These are phyloP conservation scores for Tulasnella sp. DNA, from an alignment of 768 basidiomycete species.

Conservation along the genomic window DNA sequence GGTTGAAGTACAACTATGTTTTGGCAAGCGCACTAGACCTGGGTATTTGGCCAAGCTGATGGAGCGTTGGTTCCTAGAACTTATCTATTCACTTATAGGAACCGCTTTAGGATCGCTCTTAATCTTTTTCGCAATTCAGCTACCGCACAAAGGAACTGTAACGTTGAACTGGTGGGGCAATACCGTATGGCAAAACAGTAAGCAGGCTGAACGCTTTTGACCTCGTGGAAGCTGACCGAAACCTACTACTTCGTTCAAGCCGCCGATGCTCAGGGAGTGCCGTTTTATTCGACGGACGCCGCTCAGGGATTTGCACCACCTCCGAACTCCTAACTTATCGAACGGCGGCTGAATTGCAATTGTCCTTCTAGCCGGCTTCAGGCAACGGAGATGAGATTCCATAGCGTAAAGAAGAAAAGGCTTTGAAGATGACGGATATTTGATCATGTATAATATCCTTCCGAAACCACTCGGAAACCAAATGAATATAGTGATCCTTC, in stretches of 20 bases:
- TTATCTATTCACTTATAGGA: not conserved
- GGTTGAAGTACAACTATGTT: not conserved
- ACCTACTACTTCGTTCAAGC: not conserved
- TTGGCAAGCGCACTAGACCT: conserved; percentile 10
- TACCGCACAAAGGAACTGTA: not conserved
- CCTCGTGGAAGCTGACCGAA: not conserved
- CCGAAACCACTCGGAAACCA: no score
- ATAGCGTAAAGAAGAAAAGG: no score
- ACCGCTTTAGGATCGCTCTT: not conserved
- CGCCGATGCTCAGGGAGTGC: conserved; percentile 1
- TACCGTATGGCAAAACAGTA: not conserved
- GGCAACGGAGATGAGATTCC: no score
- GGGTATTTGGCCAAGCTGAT: conserved; percentile 17
- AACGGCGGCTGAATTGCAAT: no score
- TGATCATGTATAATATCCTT: no score
- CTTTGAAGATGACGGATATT: no score
- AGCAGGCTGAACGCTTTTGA: not conserved
- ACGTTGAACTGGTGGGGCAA: not conserved
- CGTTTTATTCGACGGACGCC: not conserved
- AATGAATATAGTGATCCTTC: no score
- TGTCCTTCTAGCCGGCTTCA: no score
- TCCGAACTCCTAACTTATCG: conserved; percentile 24
- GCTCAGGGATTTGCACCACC: not conserved
- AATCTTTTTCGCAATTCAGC: not conserved
- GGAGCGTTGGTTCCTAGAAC: not conserved